These are phyloP conservation scores for Verticillium albo-atrum DNA, from an alignment of 2,329 filamentous ascomycete species.

Conservation along the genomic window DNA sequence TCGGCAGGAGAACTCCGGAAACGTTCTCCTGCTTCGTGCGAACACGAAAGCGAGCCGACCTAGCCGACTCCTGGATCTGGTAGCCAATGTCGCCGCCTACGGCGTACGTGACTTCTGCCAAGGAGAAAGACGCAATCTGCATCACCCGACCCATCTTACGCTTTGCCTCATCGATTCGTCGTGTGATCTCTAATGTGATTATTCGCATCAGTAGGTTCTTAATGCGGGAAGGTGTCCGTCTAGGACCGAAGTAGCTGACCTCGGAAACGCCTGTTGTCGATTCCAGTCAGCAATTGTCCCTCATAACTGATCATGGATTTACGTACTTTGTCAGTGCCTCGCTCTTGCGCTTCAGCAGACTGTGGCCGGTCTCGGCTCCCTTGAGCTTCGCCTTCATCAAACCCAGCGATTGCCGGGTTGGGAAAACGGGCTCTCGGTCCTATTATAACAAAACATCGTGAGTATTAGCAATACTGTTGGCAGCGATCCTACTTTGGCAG, in stretches of 20 bases:
- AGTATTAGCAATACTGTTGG: background rate
- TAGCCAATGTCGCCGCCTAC: constrained; percentile 94
- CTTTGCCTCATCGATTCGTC: constrained; percentile 96
- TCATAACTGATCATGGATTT: no score
- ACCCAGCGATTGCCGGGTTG: constrained; percentile 93
- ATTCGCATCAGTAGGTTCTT: constrained; percentile 1
- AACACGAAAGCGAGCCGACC: constrained; percentile 86
- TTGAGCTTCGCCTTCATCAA: constrained; percentile 98
- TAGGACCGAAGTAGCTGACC: constrained; percentile 43
- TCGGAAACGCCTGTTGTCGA: constrained; percentile 70
- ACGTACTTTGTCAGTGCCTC: constrained; percentile 93
- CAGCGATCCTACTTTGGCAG: no score
- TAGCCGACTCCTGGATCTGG: constrained; percentile 94
- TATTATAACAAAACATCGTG: constrained; percentile 26
- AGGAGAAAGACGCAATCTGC: constrained; percentile 97
- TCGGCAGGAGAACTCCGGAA: constrained; percentile 88
- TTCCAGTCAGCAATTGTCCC: background rate
- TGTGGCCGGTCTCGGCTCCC: constrained; percentile 86
- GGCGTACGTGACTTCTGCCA: constrained; percentile 96
- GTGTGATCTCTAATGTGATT: constrained; percentile 73
- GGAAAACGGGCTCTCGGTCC: constrained; percentile 95
- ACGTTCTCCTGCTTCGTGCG: constrained; percentile 98
- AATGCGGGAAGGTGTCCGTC: background rate
- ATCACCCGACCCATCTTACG: constrained; percentile 99
- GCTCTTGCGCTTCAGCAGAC: constrained; percentile 93